phyloP scores from a whole-genome alignment of 108 stramenopile species.

The Bacterosira constricta region DNA sequence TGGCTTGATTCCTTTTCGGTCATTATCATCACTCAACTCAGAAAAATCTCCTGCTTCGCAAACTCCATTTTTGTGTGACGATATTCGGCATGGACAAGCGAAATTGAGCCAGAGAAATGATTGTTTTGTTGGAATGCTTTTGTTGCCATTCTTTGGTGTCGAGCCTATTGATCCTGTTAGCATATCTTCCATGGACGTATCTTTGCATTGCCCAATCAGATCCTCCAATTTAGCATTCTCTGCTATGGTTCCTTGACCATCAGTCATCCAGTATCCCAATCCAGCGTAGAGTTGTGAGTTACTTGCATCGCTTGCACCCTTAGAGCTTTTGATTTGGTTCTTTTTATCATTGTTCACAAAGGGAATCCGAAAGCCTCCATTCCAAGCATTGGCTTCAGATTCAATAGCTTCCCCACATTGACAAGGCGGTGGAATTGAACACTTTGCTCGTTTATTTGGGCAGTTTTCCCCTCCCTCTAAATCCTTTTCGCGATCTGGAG shows the following conservation, averaged over 20 bases:
- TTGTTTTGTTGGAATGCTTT: not conserved
- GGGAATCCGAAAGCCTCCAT: slow-evolving; percentile 20
- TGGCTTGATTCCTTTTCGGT: slow-evolving; percentile 69
- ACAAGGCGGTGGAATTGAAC: slow-evolving; percentile 41
- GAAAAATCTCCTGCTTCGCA: slow-evolving; percentile 78
- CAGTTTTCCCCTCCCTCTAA: not conserved
- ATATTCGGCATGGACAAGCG: slow-evolving; percentile 76
- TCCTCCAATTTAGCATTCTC: slow-evolving; percentile 9
- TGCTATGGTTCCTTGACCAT: slow-evolving; percentile 25
- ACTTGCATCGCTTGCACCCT: not conserved
- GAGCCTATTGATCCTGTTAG: slow-evolving; percentile 8
- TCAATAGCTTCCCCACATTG: slow-evolving; percentile 32
- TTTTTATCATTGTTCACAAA: slow-evolving; percentile 1
- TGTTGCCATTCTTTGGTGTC: not conserved
- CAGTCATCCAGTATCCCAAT: slow-evolving; percentile 58
- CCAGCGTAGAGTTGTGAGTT: slow-evolving; percentile 29
- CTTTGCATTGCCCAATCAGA: slow-evolving; percentile 9
- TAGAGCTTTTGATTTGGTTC: slow-evolving; percentile 6
- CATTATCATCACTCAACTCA: slow-evolving; percentile 50
- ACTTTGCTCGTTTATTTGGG: slow-evolving; percentile 3
- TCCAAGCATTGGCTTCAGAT: not conserved
- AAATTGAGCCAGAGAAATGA: slow-evolving; percentile 64
- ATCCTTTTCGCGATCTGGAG: not conserved
- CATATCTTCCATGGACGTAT: slow-evolving; percentile 17
- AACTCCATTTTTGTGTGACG: slow-evolving; percentile 75